Base-by-base conservation (phyloP, 2,329 filamentous ascomycete species). In the Cordyceps farinosa region DNA sequence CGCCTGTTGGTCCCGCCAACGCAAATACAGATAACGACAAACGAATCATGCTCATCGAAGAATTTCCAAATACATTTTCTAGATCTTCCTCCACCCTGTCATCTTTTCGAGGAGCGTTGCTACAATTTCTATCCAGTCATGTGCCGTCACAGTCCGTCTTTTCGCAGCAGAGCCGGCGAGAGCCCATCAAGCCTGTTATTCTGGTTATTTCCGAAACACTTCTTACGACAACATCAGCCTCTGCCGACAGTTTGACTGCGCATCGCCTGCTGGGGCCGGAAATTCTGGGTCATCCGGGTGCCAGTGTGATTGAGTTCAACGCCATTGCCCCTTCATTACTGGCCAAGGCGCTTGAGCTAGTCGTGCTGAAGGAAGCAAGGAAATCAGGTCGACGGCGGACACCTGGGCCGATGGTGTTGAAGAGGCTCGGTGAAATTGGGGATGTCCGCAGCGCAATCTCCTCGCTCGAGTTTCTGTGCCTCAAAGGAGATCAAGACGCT, bases 401-500 rank as follows among this genome's bases (percentile, higher is more conserved):
- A 0, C 91, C 92, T 0, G 91, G 93, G 0, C 90, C 90, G 0
- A 82, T 85, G 53, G 90, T 97, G 5, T 81, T 98, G 15, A 90
- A 91, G 68, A 84, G 80, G 34, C 83, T 99, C 0, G 90, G 92
- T 0, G 92, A 96, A 67, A 89, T 92, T 68, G 95, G 95, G 3
- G 95, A 99, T 70, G 89, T 99, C 58, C 87, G 95, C 65, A 98
- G 89, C 74, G 95, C 95, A n/a, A 85, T 96, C 34, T 93, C 92
- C 1, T 90, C 92, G 0, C 82, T 99, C 5, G 92, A 99, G 70
- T 98, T 99, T 70, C 82, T 99, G 13, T 97, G 92, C 71, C 75
- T 97, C 45, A 89, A 91, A 72, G 90, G 90, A 17, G 91, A 95
- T 65, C 79, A 86, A n/a, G 82, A 86, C 48, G 84, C 86, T 11